Conservation (phyloP, 768 basidiomycete species). For the Auriscalpium microsporum region DNA sequence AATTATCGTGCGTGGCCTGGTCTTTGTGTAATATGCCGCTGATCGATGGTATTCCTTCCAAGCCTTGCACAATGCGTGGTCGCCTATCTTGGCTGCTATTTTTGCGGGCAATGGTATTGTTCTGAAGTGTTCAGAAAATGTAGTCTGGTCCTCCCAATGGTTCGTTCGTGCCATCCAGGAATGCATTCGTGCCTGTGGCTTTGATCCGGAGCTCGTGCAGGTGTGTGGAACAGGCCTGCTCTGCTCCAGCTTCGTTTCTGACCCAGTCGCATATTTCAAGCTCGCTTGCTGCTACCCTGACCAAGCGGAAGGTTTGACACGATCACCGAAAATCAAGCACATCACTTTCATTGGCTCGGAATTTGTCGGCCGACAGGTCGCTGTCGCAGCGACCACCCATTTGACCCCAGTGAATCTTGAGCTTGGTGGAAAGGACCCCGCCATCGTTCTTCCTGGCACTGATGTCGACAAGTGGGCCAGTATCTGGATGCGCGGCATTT, state of each 20-base stretch:
- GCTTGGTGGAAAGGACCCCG: constrained; percentile 92
- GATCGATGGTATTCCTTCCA: not conserved
- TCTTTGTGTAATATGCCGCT: not conserved
- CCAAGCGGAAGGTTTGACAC: constrained; percentile 74
- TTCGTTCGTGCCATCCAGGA: constrained; percentile 72
- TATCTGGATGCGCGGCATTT: constrained; percentile 84
- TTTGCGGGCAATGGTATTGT: constrained; percentile 89
- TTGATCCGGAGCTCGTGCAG: constrained; percentile 83
- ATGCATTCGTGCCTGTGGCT: constrained; percentile 74
- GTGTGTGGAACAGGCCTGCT: constrained; percentile 24
- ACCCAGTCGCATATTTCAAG: constrained; percentile 24
- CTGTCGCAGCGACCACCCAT: constrained; percentile 73
- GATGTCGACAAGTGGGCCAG: constrained; percentile 74
- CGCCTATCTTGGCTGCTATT: constrained; percentile 84
- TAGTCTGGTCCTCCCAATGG: constrained; percentile 84
- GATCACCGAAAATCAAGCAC: constrained; percentile 74
- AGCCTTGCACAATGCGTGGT: constrained; percentile 89
- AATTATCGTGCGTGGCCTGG: constrained; percentile 65
- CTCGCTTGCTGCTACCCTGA: constrained; percentile 86
- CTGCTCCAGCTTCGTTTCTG: not conserved
- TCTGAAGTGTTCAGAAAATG: constrained; percentile 87
- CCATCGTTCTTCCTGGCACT: constrained; percentile 79
- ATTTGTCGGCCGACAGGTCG: constrained; percentile 74
- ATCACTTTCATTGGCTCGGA: constrained; percentile 93
- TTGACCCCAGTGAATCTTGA: constrained; percentile 91